phyloP scores from a whole-genome alignment of 345 rosid species.

The Citrus cavaleriei region DNA sequence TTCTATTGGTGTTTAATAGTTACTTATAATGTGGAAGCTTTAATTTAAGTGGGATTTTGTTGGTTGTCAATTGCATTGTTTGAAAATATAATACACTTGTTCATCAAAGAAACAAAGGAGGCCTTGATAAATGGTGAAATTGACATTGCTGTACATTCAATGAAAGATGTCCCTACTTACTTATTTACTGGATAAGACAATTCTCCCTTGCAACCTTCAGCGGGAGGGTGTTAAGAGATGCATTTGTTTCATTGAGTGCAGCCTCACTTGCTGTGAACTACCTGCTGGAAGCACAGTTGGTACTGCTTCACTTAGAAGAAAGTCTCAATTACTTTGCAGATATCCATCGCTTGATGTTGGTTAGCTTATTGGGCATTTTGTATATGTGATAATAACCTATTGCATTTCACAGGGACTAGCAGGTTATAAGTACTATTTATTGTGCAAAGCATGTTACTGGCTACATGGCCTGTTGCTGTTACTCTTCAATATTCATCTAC shows the following conservation, averaged over 20 bases:
- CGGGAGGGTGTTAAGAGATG: conserved; percentile 95
- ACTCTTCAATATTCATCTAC: too few relatives aligned
- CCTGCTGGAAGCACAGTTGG: too few relatives aligned
- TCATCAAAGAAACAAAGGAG: conserved; percentile 95
- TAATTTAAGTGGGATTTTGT: too few relatives aligned
- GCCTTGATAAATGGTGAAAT: conserved; percentile 78
- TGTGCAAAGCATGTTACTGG: neutral
- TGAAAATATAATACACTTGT: conserved; percentile 30
- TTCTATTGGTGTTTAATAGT: neutral
- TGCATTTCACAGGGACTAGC: conserved; percentile 32
- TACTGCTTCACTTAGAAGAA: too few relatives aligned
- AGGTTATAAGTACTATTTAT: too few relatives aligned
- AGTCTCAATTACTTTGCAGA: too few relatives aligned
- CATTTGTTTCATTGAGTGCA: too few relatives aligned
- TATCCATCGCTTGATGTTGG: too few relatives aligned
- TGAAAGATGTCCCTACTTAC: conserved; percentile 98
- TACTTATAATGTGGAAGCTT: neutral
- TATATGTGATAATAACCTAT: too few relatives aligned
- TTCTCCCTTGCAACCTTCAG: conserved; percentile 81
- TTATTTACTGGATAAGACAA: conserved; percentile 72
- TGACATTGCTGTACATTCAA: conserved; percentile 96
- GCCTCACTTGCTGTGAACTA: too few relatives aligned
- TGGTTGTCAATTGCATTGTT: neutral
- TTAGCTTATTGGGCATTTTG: too few relatives aligned
- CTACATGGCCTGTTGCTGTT: neutral